Conservation (phyloP, 768 basidiomycete species). For the Cyclocybe cylindracea region DNA sequence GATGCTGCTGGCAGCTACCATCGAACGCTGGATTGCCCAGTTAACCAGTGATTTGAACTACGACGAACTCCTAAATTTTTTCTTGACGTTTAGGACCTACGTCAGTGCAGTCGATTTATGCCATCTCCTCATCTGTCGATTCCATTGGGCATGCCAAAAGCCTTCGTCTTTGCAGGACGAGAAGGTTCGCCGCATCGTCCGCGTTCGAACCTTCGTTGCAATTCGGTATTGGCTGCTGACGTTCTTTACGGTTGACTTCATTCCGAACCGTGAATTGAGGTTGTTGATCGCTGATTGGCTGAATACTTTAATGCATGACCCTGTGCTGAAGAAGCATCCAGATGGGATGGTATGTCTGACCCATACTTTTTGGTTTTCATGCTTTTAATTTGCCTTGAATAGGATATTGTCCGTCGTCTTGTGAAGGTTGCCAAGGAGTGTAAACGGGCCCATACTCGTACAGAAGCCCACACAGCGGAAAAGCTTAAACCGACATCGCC, state of each 20-base stretch:
- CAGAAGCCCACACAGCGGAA: constrained; percentile 18
- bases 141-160: constrained; percentile 81
- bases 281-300: constrained; percentile 76
- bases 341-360: constrained; percentile 68
- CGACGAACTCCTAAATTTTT: constrained; percentile 86
- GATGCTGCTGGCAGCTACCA: constrained; percentile 84
- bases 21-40: constrained; percentile 93
- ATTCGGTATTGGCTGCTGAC: constrained; percentile 90
- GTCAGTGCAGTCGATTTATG: constrained; percentile 78
- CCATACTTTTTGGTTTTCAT: constrained; percentile 12
- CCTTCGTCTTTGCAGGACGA: constrained; percentile 59
- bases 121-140: constrained; percentile 80
- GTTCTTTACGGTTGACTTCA: constrained; percentile 87
- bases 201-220: constrained; percentile 88
- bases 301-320: constrained; percentile 74
- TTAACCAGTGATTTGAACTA: constrained; percentile 85
- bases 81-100: constrained; percentile 90
- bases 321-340: constrained; percentile 60
- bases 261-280: constrained; percentile 78
- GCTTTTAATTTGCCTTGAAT: background rate
- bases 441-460: constrained; percentile 62
- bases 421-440: constrained; percentile 85
- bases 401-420: constrained; percentile 82
- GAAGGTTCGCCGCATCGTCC: constrained; percentile 71
- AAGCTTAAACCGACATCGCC: constrained; percentile 31